These are phyloP conservation scores for Lentinula aciculospora DNA, from an alignment of 768 basidiomycete species.

Conservation along the genomic window DNA sequence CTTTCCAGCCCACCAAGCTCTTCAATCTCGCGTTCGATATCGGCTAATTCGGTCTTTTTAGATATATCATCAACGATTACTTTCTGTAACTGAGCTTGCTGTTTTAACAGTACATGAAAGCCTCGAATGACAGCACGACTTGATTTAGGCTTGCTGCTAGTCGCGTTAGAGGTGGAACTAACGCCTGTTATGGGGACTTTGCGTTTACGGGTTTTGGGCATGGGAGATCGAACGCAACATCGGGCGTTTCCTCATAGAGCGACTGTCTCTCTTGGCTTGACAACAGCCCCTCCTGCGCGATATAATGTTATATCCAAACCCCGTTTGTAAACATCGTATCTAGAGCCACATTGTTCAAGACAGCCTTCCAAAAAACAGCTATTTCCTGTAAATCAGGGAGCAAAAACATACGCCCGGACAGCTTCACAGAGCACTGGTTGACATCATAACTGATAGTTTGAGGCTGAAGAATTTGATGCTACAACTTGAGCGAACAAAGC, in stretches of 20 bases:
- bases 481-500: too few relatives aligned
- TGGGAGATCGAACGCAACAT: background rate
- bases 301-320: too few relatives aligned
- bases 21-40: constrained; percentile 59
- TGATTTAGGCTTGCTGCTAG: constrained; percentile 24
- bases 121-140: constrained; percentile 71
- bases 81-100: constrained; percentile 46
- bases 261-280: background rate
- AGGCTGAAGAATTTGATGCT: too few relatives aligned
- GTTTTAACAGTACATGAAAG: constrained; percentile 79
- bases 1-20: constrained; percentile 70
- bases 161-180: background rate
- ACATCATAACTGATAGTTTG: too few relatives aligned
- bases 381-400: too few relatives aligned
- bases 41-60: constrained; percentile 31
- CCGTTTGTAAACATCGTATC: too few relatives aligned
- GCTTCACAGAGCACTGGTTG: too few relatives aligned
- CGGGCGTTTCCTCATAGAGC: background rate
- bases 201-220: constrained; percentile 7
- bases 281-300: too few relatives aligned
- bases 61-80: constrained; percentile 12
- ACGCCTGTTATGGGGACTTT: constrained; percentile 2
- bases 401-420: too few relatives aligned
- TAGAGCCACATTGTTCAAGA: too few relatives aligned
- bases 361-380: too few relatives aligned